phyloP scores from a whole-genome alignment of 2,329 filamentous ascomycete genomes.

The Cryphonectria nitschkei region DNA sequence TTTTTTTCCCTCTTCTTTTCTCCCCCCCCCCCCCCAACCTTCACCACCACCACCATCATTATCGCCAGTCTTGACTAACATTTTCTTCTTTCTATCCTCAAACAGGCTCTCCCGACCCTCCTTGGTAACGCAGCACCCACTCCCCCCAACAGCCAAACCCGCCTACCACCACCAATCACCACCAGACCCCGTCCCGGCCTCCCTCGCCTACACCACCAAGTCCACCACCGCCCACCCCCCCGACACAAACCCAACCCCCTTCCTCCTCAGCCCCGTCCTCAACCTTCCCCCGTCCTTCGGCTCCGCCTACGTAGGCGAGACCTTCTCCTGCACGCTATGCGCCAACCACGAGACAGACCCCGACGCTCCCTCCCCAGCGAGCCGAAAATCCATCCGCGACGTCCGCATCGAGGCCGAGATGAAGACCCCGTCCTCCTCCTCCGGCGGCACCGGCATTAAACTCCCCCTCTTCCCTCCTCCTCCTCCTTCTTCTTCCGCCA shows the following conservation, averaged over 20 bases:
- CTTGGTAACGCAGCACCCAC: slow-evolving; percentile 71
- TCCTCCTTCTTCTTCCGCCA: slow-evolving; percentile 63
- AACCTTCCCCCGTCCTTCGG: slow-evolving; percentile 91
- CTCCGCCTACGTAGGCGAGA: slow-evolving; percentile 93
- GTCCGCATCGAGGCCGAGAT: slow-evolving; percentile 89
- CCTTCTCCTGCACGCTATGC: slow-evolving; percentile 91
- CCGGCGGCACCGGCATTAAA: slow-evolving; percentile 53
- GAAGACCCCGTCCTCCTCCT: slow-evolving; percentile 81
- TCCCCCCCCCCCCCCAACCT: not conserved
- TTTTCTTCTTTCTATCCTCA: slow-evolving; percentile 9
- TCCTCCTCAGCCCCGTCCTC: slow-evolving; percentile 67
- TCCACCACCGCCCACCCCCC: slow-evolving; percentile 44
- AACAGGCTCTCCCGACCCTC: slow-evolving; percentile 79
- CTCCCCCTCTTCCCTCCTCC: slow-evolving; percentile 58
- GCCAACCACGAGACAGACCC: slow-evolving; percentile 77
- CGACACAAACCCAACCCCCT: slow-evolving; percentile 56
- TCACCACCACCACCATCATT: not conserved
- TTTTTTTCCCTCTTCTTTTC: no score
- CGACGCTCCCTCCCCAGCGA: slow-evolving; percentile 22
- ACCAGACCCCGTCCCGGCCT: slow-evolving; percentile 1
- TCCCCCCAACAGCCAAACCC: slow-evolving; percentile 48
- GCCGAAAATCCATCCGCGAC: slow-evolving; percentile 64
- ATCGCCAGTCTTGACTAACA: slow-evolving; percentile 3
- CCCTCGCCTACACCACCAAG: slow-evolving; percentile 37
- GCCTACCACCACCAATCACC: slow-evolving; percentile 25